Conservation (phyloP, 2,329 filamentous ascomycete species). For the Exophiala bonariae region DNA sequence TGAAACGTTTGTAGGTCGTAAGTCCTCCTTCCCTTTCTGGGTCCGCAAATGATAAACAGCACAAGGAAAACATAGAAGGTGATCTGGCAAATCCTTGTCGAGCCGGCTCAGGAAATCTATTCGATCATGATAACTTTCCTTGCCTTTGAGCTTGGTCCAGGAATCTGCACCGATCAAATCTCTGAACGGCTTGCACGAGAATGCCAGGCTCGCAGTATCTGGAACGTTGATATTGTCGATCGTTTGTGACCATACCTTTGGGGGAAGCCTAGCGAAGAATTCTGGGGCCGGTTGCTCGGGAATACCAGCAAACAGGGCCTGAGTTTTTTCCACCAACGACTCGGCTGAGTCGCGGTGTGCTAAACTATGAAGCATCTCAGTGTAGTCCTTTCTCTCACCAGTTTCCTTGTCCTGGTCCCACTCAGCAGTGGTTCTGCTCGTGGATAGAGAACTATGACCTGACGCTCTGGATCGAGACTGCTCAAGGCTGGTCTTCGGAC, state of each 20-base stretch:
- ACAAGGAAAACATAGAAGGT: slow-evolving; percentile 62
- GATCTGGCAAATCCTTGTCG: slow-evolving; percentile 53
- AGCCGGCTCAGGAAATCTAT: slow-evolving; percentile 53
- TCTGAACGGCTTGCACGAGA: slow-evolving; percentile 50
- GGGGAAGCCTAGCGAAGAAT: slow-evolving; percentile 46
- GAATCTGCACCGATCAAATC: slow-evolving; percentile 42
- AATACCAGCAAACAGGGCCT: slow-evolving; percentile 13
- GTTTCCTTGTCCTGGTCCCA: slow-evolving; percentile 27
- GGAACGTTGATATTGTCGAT: slow-evolving; percentile 42
- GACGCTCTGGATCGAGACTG: slow-evolving; percentile 9
- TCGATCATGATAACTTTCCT: slow-evolving; percentile 47
- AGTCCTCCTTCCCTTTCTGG: slow-evolving; percentile 52
- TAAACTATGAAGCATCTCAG: slow-evolving; percentile 28
- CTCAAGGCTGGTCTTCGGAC: slow-evolving; percentile 9
- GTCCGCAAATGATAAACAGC: slow-evolving; percentile 56
- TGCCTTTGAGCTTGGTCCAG: slow-evolving; percentile 34
- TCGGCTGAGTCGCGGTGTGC: slow-evolving; percentile 21
- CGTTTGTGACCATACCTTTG: slow-evolving; percentile 48
- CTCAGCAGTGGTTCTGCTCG: slow-evolving; percentile 11
- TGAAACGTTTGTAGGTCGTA: slow-evolving; percentile 54
- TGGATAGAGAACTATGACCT: slow-evolving; percentile 12
- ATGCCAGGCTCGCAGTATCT: slow-evolving; percentile 51
- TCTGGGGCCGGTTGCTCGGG: slow-evolving; percentile 12
- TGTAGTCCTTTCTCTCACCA: slow-evolving; percentile 28
- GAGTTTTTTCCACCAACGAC: slow-evolving; percentile 13